A percentile compares a stretch with the other conserved stretches of the same genome.
Conservation (phyloP, 2,329 filamentous ascomycete species). For the Colletotrichum liriopes region DNA sequence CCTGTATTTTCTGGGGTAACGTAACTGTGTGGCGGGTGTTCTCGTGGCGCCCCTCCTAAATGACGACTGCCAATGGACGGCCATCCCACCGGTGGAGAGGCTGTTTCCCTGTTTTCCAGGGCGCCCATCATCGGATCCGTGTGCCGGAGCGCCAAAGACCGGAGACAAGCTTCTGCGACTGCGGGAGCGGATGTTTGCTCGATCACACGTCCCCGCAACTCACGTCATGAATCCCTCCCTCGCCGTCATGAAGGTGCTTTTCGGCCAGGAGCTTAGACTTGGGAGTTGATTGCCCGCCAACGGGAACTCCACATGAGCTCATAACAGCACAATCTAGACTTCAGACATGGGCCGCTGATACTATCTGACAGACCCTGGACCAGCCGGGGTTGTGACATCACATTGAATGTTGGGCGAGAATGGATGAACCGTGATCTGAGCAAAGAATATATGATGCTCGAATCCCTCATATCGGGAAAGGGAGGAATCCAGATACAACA, state of each 20-base stretch:
- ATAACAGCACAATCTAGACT: conserved; percentile 27
- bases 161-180: conserved; percentile 31
- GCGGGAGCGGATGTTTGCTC: conserved; percentile 18
- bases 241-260: conserved; percentile 31
- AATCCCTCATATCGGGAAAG: neutral
- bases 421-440: neutral
- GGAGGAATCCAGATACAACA: neutral
- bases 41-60: conserved; percentile 5
- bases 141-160: conserved; percentile 27
- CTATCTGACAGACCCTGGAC: conserved; percentile 1
- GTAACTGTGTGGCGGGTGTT: conserved; percentile 32
- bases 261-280: conserved; percentile 9
- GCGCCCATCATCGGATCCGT: conserved; percentile 38
- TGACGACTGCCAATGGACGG: conserved; percentile 42
- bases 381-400: conserved; percentile 30
- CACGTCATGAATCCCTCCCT: conserved; percentile 43
- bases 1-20: conserved; percentile 28
- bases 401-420: neutral
- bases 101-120: conserved; percentile 41
- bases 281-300: conserved; percentile 20
- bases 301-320: conserved; percentile 40
- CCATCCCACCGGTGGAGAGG: conserved; percentile 24
- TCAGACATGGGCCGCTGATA: conserved; percentile 14
- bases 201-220: conserved; percentile 22
- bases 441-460: conserved; percentile 29